phyloP scores from a whole-genome alignment of 176 grass and related monocot species.

The Saccharum spontaneum region DNA sequence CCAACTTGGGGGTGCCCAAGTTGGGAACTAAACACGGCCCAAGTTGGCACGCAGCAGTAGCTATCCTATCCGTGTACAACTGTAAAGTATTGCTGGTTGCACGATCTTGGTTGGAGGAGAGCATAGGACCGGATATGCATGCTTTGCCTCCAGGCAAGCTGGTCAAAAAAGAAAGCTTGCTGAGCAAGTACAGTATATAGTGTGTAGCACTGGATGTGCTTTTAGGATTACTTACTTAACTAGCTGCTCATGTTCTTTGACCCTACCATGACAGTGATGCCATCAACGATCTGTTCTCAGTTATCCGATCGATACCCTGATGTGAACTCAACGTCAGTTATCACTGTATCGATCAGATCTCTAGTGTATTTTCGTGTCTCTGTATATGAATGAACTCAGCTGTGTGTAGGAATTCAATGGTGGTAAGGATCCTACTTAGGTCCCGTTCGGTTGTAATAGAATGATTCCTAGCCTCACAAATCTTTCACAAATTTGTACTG shows the following conservation, averaged over 20 bases:
- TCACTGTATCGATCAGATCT: background rate
- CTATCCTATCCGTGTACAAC: conserved; percentile 14
- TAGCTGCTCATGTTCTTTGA: conserved; percentile 1
- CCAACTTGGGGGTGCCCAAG: too few relatives aligned
- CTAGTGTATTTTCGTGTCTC: background rate
- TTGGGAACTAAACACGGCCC: too few relatives aligned
- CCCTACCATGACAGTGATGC: conserved; percentile 13
- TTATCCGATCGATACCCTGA: conserved; percentile 10
- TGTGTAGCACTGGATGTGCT: background rate
- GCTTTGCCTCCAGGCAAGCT: background rate
- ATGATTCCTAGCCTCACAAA: too few relatives aligned
- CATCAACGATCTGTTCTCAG: background rate
- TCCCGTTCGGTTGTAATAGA: too few relatives aligned
- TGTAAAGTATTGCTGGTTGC: conserved; percentile 37
- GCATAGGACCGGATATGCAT: conserved; percentile 25
- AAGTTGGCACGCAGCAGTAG: background rate
- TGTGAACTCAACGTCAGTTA: background rate
- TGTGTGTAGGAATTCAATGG: too few relatives aligned
- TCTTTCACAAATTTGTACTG: too few relatives aligned
- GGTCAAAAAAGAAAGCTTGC: conserved; percentile 27
- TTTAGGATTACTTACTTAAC: background rate
- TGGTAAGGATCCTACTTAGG: too few relatives aligned
- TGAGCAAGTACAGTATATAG: background rate
- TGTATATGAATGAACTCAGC: too few relatives aligned
- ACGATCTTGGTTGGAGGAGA: background rate